Evolutionary conservation across 2,329 filamentous ascomycete species (phyloP).

Genomic region (Colletotrichum lini): DNA sequence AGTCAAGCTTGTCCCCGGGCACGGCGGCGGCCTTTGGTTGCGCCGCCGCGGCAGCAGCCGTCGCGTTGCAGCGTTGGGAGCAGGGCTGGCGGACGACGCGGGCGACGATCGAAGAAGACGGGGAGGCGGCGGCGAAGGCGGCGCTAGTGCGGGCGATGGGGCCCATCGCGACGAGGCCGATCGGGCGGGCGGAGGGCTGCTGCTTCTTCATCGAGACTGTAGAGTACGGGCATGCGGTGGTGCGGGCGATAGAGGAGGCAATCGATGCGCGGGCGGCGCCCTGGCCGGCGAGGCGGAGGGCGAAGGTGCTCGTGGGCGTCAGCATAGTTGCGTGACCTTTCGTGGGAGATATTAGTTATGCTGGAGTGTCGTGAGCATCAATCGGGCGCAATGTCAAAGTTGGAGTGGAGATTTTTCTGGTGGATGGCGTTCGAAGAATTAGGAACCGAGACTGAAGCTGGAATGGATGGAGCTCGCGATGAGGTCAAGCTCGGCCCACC

Average conservation of each 20-base stretch:
- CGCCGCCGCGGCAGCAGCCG: constrained; percentile 33
- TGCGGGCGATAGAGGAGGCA: constrained; percentile 38
- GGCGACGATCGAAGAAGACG: constrained; percentile 44
- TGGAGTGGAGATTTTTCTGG: constrained; percentile 15
- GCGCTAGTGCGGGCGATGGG: constrained; percentile 38
- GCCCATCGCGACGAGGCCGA: constrained; percentile 34
- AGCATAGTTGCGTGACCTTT: constrained; percentile 46
- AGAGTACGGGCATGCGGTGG: constrained; percentile 49
- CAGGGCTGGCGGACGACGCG: constrained; percentile 42
- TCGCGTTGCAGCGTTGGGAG: constrained; percentile 39
- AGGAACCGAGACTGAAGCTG: constrained; percentile 26
- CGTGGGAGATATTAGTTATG: neutral
- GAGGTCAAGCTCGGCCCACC: constrained; percentile 40
- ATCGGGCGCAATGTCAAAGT: neutral
- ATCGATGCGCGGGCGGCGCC: constrained; percentile 40
- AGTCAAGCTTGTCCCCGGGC: constrained; percentile 70
- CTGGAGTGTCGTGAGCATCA: neutral
- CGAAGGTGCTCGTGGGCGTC: constrained; percentile 50
- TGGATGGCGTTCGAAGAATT: constrained; percentile 20
- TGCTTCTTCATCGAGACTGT: constrained; percentile 41
- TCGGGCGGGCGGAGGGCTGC: constrained; percentile 36
- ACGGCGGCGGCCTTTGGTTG: constrained; percentile 39
- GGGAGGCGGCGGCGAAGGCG: constrained; percentile 39
- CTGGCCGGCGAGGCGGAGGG: constrained; percentile 49
- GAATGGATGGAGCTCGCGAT: constrained; percentile 37